Base-by-base conservation (phyloP, 2,329 filamentous ascomycete genomes). In the Botrytis fabae region DNA sequence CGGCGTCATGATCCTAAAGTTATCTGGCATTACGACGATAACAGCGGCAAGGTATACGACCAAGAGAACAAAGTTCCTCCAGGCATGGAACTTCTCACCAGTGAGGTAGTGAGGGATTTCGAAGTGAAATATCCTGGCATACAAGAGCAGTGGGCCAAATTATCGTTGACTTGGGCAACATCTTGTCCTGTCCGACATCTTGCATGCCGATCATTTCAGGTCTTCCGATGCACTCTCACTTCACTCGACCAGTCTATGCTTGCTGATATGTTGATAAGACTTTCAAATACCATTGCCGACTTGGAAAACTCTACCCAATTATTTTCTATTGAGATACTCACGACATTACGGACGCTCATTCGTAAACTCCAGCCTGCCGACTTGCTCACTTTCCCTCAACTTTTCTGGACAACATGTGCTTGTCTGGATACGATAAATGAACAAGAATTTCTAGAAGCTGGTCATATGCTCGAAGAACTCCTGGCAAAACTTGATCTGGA, bases 391-490 rank as follows among this genome's bases (percentile, higher is more conserved):
- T 98, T 97, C 76, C 96, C 96, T 2, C 95, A 98, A 79, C 85
- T 99, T 1, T 98, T 99, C 82, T 99, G 97, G 97, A 97, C 95
- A 0, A 97, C 93, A 0, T 98, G 95, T 79, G 96, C 96, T 18
- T 99, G 96, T 80, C 85, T 99, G 32, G 95, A 98, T 79, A 98
- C 96, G 0, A 97, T 98, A 79, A 97, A 98, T 76, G 97, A 99
- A 82, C 89, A 92, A 35, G 96, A 99, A 80, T 99, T 97, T 75
- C 88, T 96, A 75, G 96, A 98, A 80, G 94, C 93, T 35, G 85
- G 98, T 20, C 91, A 93, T 70, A 98, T 99, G 93, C 87, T 99
- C 16, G 93, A 97, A 73, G 92, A 93, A 79, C 90, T 97, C 51
- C 83, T 99, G 35, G 88, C 90, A 77, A 97, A 96, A 81, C 85